A percentile compares a stretch with the other conserved stretches of the same genome.
Conservation (phyloP, 2,329 filamentous ascomycete genomes). For the Apiospora kogelbergensis region DNA sequence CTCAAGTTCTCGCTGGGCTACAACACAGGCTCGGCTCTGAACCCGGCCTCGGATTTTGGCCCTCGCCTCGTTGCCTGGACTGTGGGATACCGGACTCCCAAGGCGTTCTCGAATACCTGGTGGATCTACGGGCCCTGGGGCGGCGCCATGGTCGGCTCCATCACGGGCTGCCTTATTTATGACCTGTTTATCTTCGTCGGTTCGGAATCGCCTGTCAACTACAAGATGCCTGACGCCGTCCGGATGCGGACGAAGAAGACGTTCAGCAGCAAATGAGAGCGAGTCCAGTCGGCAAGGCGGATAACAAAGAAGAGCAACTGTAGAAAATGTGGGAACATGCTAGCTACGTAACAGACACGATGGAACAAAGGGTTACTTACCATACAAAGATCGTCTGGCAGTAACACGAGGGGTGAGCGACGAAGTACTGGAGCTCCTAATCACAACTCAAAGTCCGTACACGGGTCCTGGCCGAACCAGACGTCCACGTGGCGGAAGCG, state of each 20-base stretch:
- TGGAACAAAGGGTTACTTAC: neutral
- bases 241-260: neutral
- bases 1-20: constrained; percentile 37
- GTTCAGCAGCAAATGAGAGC: neutral
- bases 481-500: neutral
- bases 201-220: constrained; percentile 30
- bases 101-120: constrained; percentile 31
- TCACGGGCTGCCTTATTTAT: constrained; percentile 30
- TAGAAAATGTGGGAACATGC: too few species aligned
- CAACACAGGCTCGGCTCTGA: constrained; percentile 37
- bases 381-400: too few species aligned
- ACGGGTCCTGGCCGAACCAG: neutral
- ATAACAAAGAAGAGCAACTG: too few species aligned
- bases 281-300: neutral
- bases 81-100: constrained; percentile 10
- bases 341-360: too few species aligned
- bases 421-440: too few species aligned
- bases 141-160: constrained; percentile 23
- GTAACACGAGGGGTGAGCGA: too few species aligned
- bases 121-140: constrained; percentile 32
- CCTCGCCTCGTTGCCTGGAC: constrained; percentile 16
- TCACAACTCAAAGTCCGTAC: too few species aligned
- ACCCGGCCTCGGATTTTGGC: constrained; percentile 38
- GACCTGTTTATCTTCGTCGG: constrained; percentile 32
- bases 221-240: constrained; percentile 14